Conservation (phyloP, 257 asterid species). For the Perilla frutescens region DNA sequence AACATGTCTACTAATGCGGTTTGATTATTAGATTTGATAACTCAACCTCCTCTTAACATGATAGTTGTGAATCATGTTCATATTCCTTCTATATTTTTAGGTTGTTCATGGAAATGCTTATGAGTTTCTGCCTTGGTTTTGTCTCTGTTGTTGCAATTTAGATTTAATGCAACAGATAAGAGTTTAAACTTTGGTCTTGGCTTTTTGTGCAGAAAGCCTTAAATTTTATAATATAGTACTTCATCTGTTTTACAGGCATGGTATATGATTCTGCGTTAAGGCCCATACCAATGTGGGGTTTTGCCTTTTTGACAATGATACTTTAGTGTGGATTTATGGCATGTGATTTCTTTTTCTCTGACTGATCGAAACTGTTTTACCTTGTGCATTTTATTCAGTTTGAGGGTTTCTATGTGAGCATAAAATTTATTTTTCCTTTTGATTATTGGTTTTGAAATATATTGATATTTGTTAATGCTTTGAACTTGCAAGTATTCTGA, state of each 20-base stretch:
- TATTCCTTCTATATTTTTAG: background rate
- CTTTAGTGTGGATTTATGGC: background rate
- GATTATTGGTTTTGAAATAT: background rate
- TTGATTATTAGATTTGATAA: too few species aligned
- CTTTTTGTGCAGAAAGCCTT: background rate
- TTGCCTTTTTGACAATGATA: background rate
- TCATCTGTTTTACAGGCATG: slow-evolving; percentile 1
- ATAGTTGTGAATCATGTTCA: background rate
- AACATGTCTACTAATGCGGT: too few species aligned
- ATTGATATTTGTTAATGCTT: slow-evolving; percentile 9
- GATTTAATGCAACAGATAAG: background rate
- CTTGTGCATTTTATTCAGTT: background rate
- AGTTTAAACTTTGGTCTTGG: background rate
- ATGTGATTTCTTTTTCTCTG: background rate
- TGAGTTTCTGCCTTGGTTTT: too few species aligned
- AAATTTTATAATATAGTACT: background rate
- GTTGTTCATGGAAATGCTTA: too few species aligned
- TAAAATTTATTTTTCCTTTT: background rate
- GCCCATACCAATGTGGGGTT: background rate
- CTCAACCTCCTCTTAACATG: too few species aligned
- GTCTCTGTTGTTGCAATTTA: background rate
- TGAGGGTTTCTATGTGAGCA: slow-evolving; percentile 2
- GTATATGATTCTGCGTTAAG: slow-evolving; percentile 21
- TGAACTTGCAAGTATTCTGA: slow-evolving; percentile 27
- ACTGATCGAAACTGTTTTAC: background rate